Conservation (phyloP, 179 eudicot genomes). For the Silene vulgaris region DNA sequence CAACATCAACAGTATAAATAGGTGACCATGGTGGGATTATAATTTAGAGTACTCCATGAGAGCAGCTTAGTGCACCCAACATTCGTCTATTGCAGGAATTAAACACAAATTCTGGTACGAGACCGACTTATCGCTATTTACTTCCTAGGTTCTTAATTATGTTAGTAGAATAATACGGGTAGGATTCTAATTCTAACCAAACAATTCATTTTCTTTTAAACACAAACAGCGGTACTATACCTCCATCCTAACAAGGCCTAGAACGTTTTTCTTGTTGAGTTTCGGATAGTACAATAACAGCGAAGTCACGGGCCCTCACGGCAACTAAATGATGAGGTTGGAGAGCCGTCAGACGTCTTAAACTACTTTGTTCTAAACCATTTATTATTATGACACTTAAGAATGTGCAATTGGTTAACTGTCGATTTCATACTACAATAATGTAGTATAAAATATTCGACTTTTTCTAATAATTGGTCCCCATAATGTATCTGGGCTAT, state of each 20-base stretch:
- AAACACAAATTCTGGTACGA: too few relatives aligned
- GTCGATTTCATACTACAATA: conserved; percentile 5
- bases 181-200: too few relatives aligned
- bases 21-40: too few relatives aligned
- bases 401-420: not conserved
- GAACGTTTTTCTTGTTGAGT: not conserved
- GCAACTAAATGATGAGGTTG: not conserved
- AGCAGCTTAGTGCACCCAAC: too few relatives aligned
- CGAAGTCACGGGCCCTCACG: not conserved
- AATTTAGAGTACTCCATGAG: too few relatives aligned
- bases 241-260: not conserved
- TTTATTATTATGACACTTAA: not conserved
- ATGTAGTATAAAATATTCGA: not conserved
- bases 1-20: too few relatives aligned
- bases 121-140: too few relatives aligned
- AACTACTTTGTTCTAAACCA: not conserved
- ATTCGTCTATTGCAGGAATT: too few relatives aligned
- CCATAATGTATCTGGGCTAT: not conserved
- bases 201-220: too few relatives aligned
- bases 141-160: too few relatives aligned
- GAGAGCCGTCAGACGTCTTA: not conserved
- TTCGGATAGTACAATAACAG: not conserved
- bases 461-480: not conserved
- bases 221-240: too few relatives aligned
- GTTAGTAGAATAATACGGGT: too few relatives aligned